Percentiles rank a stretch among this genome's conserved stretches.
Evolutionary conservation across 768 basidiomycete genomes (phyloP).

Genomic region (Porpolomopsis calyptriformis): DNA sequence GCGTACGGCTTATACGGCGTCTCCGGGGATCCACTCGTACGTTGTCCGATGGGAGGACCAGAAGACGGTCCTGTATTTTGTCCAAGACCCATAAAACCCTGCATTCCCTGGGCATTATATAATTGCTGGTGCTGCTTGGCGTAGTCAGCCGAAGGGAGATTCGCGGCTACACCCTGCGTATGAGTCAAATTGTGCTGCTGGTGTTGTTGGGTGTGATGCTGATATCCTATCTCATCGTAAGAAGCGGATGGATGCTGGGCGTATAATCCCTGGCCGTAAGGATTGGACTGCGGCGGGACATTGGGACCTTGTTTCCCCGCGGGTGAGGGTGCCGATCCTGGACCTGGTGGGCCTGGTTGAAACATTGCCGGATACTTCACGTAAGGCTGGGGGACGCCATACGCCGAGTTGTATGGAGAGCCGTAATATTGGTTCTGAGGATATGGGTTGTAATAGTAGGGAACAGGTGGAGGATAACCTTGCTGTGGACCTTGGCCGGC

Average conservation of each 20-base stretch:
- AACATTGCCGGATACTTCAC: slow-evolving; percentile 63
- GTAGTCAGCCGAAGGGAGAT: slow-evolving; percentile 25
- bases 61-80: slow-evolving; percentile 32
- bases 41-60: slow-evolving; percentile 20
- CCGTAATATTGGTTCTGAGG: slow-evolving; percentile 73
- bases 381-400: slow-evolving; percentile 55
- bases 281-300: slow-evolving; percentile 41
- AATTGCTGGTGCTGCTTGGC: slow-evolving; percentile 27
- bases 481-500: slow-evolving; percentile 57
- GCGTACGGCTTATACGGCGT: slow-evolving; percentile 68
- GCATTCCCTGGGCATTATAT: slow-evolving; percentile 49
- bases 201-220: slow-evolving; percentile 45
- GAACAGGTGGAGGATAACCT: slow-evolving; percentile 50
- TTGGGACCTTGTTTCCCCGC: slow-evolving; percentile 54
- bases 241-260: slow-evolving; percentile 40
- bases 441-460: slow-evolving; percentile 57
- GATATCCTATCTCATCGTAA: slow-evolving; percentile 44
- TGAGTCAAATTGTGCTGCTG: slow-evolving; percentile 41
- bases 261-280: slow-evolving; percentile 55
- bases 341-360: slow-evolving; percentile 60
- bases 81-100: slow-evolving; percentile 59
- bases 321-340: slow-evolving; percentile 53
- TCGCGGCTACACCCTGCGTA: slow-evolving; percentile 27
- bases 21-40: slow-evolving; percentile 51
- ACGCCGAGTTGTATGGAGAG: slow-evolving; percentile 49